Evolutionary conservation across 768 basidiomycete species (phyloP), one percentile per base, ranked within the genome.

Genomic region (Kwoniella dejecticola): DNA sequence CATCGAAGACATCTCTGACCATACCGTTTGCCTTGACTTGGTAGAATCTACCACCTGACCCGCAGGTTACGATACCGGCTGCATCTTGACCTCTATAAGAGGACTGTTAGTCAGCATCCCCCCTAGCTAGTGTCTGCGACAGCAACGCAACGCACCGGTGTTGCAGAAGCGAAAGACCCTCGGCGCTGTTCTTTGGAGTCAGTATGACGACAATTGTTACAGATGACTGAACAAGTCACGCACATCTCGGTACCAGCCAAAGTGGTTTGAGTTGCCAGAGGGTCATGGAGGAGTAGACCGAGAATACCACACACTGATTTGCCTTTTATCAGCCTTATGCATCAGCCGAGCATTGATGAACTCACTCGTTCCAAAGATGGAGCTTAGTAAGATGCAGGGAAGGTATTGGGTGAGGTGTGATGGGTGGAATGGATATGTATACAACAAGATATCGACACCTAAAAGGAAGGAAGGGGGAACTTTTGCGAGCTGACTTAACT

Each of bases 11-110:
- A 75, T 99, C 96, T 52, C 94, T 84, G 70, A 99, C 95, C 96
- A 99, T 98, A 44, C 96, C 96, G 75, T 98, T 99, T 26, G 92
- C 91, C 80, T 99, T 99, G 83, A 92, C 94, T 77, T 99, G 96
- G 79, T 89, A 97, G 76, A 99, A 89, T 44, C 93, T 87, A 26
- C 96, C 96, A 76, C 91, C 92, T 4, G 87, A 86, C 2, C 93
- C 96, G 78, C 96, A 94, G 31, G 96, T 99, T 61, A 99, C 88
- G 72, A 98, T 88, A 33, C 96, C 96, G 67, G 93, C 95, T 0
- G 96, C 96, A 83, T 99, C 96, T 79, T 99, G 95, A 12, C 95
- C 96, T 68, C 95, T 70, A 30, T 55, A 46, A 54, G 54, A 21
- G 10, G 33, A 23, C 29, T 38, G 36, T 46, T 24, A 31, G 46